These are phyloP conservation scores for Agaricus subrufescens DNA, from an alignment of 768 basidiomycete species.

Conservation along the genomic window DNA sequence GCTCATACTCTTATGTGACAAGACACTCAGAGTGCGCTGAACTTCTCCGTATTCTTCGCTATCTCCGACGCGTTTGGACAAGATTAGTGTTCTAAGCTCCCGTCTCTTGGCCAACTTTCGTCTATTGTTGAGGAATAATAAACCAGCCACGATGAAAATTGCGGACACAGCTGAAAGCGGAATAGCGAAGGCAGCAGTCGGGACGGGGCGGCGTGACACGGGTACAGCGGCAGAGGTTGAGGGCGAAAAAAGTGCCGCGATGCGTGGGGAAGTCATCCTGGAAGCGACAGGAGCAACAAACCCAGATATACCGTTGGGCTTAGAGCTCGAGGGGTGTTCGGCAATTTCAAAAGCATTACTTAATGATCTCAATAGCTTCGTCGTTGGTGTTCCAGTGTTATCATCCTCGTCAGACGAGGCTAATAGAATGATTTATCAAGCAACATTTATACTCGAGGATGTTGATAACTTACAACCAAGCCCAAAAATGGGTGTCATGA, in stretches of 20 bases:
- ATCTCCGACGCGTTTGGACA: slow-evolving; percentile 12
- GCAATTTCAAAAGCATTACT: neutral
- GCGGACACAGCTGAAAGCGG: slow-evolving; percentile 28
- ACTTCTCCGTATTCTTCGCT: slow-evolving; percentile 15
- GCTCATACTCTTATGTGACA: slow-evolving; percentile 13
- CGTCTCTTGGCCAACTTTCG: slow-evolving; percentile 16
- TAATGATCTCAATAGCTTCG: neutral
- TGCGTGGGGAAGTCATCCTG: neutral
- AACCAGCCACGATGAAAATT: slow-evolving; percentile 24
- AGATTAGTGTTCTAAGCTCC: slow-evolving; percentile 16
- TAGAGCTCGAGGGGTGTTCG: neutral
- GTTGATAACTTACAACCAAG: slow-evolving; percentile 19
- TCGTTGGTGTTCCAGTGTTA: too few species aligned
- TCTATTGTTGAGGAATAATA: slow-evolving; percentile 23
- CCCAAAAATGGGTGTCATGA: slow-evolving; percentile 21
- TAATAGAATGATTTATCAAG: neutral
- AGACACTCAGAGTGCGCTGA: slow-evolving; percentile 15
- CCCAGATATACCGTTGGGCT: neutral
- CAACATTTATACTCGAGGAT: neutral
- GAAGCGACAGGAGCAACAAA: neutral
- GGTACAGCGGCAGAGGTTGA: slow-evolving; percentile 13
- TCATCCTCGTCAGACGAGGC: too few species aligned
- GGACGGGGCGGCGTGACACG: slow-evolving; percentile 20
- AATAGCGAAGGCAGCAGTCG: slow-evolving; percentile 26
- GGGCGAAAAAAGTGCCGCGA: neutral